Evolutionary conservation across 2,329 filamentous ascomycete genomes (phyloP).

Genomic region (Hypoxylon sp.): DNA sequence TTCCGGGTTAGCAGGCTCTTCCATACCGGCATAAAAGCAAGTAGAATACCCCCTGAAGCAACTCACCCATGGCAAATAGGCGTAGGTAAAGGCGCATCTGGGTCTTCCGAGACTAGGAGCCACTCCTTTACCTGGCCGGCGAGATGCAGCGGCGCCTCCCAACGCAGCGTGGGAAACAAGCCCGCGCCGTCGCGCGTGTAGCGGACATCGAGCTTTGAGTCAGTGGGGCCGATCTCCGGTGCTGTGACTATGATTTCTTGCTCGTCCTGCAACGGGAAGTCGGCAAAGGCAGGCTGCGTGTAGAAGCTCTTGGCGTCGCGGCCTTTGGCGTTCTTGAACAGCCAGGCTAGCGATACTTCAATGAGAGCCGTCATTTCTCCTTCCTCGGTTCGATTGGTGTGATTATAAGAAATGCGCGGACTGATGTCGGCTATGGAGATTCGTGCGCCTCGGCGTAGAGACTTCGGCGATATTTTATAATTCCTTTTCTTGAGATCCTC

Average conservation of each 20-base stretch:
- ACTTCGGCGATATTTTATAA: neutral
- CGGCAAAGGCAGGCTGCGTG: slow-evolving; percentile 52
- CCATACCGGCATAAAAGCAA: neutral
- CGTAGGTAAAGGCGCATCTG: slow-evolving; percentile 59
- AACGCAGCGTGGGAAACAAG: slow-evolving; percentile 56
- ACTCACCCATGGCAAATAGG: slow-evolving; percentile 60
- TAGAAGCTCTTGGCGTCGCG: slow-evolving; percentile 56
- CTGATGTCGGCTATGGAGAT: neutral
- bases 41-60: neutral
- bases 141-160: slow-evolving; percentile 51
- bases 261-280: slow-evolving; percentile 45
- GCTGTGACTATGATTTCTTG: slow-evolving; percentile 56
- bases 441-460: neutral
- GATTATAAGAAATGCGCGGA: neutral
- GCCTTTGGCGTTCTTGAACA: slow-evolving; percentile 54
- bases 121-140: slow-evolving; percentile 55
- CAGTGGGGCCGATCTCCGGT: slow-evolving; percentile 55
- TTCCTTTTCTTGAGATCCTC: neutral
- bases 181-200: slow-evolving; percentile 56
- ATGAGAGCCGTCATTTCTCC: slow-evolving; percentile 43
- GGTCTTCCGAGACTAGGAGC: slow-evolving; percentile 60
- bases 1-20: slow-evolving; percentile 1
- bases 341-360: slow-evolving; percentile 54
- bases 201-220: slow-evolving; percentile 52
- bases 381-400: neutral